These are phyloP conservation scores for Butyriboletus loyo DNA, from an alignment of 768 basidiomycete genomes.

Conservation along the genomic window DNA sequence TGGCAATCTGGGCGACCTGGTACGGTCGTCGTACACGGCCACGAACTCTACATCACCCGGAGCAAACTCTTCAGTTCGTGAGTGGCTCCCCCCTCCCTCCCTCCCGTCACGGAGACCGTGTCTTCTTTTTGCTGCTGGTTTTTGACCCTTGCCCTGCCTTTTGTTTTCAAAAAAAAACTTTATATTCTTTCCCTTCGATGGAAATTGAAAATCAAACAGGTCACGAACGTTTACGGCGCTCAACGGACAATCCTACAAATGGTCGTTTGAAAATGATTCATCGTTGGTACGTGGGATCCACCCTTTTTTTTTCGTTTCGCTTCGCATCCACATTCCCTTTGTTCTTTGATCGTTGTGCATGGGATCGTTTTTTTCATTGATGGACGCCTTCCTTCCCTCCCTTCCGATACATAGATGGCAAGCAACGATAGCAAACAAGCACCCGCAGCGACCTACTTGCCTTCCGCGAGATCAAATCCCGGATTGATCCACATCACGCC, in stretches of 20 bases:
- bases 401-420: slow-evolving; percentile 22
- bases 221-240: slow-evolving; percentile 34
- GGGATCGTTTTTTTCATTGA: slow-evolving; percentile 2
- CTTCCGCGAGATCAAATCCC: slow-evolving; percentile 25
- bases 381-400: not conserved
- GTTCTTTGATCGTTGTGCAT: not conserved
- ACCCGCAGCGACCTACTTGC: slow-evolving; percentile 30
- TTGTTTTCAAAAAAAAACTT: no score
- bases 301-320: not conserved
- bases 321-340: not conserved
- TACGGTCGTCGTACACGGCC: slow-evolving; percentile 27
- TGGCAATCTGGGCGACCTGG: slow-evolving; percentile 32
- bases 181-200: not conserved
- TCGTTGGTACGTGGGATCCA: slow-evolving; percentile 23
- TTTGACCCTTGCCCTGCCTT: slow-evolving; percentile 5
- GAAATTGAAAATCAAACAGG: slow-evolving; percentile 9
- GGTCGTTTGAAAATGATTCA: slow-evolving; percentile 33
- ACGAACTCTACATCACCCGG: slow-evolving; percentile 22
- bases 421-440: slow-evolving; percentile 35
- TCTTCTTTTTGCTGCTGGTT: not conserved
- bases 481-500: slow-evolving; percentile 33
- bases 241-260: slow-evolving; percentile 34
- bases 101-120: not conserved
- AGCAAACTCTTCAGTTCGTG: slow-evolving; percentile 32
- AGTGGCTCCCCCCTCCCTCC: slow-evolving; percentile 5